Evolutionary conservation across 768 basidiomycete species (phyloP).

Genomic region (Cubamyces sp.): DNA sequence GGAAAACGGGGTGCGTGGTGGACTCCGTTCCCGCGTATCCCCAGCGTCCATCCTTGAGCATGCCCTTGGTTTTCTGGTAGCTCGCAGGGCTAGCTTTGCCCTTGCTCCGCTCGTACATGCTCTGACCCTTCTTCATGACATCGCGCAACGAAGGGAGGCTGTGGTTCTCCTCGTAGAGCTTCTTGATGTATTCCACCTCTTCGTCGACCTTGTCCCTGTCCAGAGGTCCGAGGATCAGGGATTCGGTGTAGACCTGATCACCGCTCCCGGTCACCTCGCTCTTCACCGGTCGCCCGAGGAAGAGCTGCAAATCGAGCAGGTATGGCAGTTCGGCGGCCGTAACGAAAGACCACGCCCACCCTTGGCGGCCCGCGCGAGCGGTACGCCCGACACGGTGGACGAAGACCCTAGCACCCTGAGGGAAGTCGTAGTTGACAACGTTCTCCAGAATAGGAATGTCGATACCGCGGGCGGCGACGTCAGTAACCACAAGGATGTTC

Average conservation of each 20-base stretch:
- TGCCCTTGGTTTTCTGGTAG: conserved; percentile 88
- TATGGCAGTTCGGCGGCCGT: conserved; percentile 86
- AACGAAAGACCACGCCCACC: conserved; percentile 97
- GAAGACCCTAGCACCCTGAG: conserved; percentile 90
- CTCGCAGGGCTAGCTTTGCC: conserved; percentile 86
- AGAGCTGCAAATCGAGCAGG: conserved; percentile 90
- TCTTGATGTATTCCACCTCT: conserved; percentile 78
- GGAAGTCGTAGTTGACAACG: conserved; percentile 98
- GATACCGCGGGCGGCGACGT: conserved; percentile 97
- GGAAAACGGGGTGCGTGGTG: conserved; percentile 70
- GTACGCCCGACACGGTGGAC: conserved; percentile 97
- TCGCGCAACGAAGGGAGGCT: conserved; percentile 68
- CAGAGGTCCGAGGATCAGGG: conserved; percentile 81
- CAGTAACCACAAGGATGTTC: conserved; percentile 91
- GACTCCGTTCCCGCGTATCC: conserved; percentile 66
- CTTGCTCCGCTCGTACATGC: conserved; percentile 93
- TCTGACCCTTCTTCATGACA: conserved; percentile 88
- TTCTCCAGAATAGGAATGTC: conserved; percentile 97
- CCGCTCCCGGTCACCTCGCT: conserved; percentile 51
- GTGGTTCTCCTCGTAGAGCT: conserved; percentile 65
- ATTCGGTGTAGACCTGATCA: conserved; percentile 69
- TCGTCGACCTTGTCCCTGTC: conserved; percentile 79
- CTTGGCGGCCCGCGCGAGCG: conserved; percentile 91
- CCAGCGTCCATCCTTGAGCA: conserved; percentile 73
- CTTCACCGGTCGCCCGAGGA: conserved; percentile 79